phyloP scores from a whole-genome alignment of 257 asterid genomes.

The Buddleja alternifolia region DNA sequence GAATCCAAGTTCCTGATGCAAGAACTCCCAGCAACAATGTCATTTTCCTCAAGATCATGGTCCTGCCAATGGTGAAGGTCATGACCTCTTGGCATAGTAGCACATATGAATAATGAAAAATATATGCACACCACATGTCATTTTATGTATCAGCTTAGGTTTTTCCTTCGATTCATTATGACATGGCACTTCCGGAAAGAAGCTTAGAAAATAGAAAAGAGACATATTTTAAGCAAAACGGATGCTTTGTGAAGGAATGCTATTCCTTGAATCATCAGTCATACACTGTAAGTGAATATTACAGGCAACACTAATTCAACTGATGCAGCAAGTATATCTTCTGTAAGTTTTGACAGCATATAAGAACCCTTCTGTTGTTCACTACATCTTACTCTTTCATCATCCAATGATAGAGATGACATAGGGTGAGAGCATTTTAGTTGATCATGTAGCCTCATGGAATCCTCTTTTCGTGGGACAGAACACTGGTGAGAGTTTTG shows the following conservation, averaged over 20 bases:
- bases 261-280: conserved; percentile 9
- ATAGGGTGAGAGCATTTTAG: conserved; percentile 20
- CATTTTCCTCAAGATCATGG: conserved; percentile 27
- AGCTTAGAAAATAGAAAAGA: conserved; percentile 12
- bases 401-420: conserved; percentile 36
- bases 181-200: conserved; percentile 21
- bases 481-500: conserved; percentile 36
- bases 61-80: conserved; percentile 38
- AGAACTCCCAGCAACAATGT: conserved; percentile 23
- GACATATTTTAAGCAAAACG: conserved; percentile 10
- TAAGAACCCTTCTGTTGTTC: conserved; percentile 33
- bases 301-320: conserved; percentile 35
- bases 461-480: conserved; percentile 37
- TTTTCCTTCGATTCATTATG: conserved; percentile 6
- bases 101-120: conserved; percentile 7
- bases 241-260: neutral
- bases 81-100: conserved; percentile 12
- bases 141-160: neutral
- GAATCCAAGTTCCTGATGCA: conserved; percentile 30
- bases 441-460: conserved; percentile 26
- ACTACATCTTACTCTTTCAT: conserved; percentile 24
- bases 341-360: conserved; percentile 35
- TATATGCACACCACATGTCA: conserved; percentile 10
- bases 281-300: conserved; percentile 29
- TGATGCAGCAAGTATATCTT: conserved; percentile 32